phyloP scores from a whole-genome alignment of 345 rosid species.

The Garcia nutans region DNA sequence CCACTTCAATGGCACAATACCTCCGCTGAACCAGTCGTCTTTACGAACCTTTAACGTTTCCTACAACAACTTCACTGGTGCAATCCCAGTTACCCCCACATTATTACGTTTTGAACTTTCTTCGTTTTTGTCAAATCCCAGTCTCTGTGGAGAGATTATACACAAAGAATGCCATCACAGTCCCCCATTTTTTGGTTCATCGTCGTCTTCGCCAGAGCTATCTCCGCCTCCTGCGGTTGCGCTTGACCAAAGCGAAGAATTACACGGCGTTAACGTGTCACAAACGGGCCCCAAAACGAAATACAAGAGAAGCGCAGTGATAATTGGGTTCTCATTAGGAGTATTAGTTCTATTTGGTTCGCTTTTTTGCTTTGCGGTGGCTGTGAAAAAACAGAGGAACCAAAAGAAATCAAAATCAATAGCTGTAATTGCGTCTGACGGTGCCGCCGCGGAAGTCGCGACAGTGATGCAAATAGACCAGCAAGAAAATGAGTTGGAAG shows the following conservation, averaged over 20 bases:
- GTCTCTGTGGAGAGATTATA: slow-evolving; percentile 85
- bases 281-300: slow-evolving; percentile 30
- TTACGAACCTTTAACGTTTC: slow-evolving; percentile 68
- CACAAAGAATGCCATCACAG: slow-evolving; percentile 66
- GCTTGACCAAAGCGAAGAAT: slow-evolving; percentile 50
- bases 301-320: slow-evolving; percentile 41
- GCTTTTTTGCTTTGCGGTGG: slow-evolving; percentile 50
- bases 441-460: slow-evolving; percentile 50
- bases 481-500: slow-evolving; percentile 74
- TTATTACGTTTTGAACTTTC: slow-evolving; percentile 55
- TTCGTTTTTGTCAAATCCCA: slow-evolving; percentile 62
- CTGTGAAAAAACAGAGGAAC: slow-evolving; percentile 46
- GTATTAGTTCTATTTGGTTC: slow-evolving; percentile 49
- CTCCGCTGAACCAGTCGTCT: slow-evolving; percentile 74
- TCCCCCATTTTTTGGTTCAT: slow-evolving; percentile 60
- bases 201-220: slow-evolving; percentile 27
- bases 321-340: slow-evolving; percentile 55
- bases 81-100: slow-evolving; percentile 63
- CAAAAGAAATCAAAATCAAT: slow-evolving; percentile 29
- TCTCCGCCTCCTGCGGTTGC: slow-evolving; percentile 49
- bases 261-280: slow-evolving; percentile 41
- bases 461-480: slow-evolving; percentile 56
- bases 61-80: slow-evolving; percentile 61
- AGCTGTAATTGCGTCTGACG: slow-evolving; percentile 30
- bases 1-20: slow-evolving; percentile 59